Conservation (phyloP, 257 asterid species). For the Haberlea rhodopensis region DNA sequence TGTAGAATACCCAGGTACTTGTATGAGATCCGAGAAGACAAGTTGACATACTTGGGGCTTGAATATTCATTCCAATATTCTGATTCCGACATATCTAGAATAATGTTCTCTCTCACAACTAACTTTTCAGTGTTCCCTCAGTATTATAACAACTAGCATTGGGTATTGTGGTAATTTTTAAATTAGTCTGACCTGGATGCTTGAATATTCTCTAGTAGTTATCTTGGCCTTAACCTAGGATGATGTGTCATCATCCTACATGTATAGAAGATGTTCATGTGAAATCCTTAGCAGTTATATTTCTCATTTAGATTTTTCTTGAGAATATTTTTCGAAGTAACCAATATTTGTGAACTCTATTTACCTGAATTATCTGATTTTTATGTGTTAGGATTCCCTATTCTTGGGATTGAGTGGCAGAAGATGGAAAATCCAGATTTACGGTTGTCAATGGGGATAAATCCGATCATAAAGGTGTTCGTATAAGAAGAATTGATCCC, state of each 20-base stretch:
- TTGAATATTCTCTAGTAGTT: neutral
- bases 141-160: neutral
- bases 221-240: neutral
- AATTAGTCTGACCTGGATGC: neutral
- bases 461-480: slow-evolving; percentile 92
- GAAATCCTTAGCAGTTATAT: too few species aligned
- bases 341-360: too few species aligned
- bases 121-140: neutral
- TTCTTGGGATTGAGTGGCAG: slow-evolving; percentile 96
- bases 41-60: neutral
- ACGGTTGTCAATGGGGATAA: slow-evolving; percentile 81
- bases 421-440: slow-evolving; percentile 97
- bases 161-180: neutral
- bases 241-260: neutral
- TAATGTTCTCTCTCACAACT: neutral
- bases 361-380: slow-evolving; percentile 13
- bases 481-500: slow-evolving; percentile 82
- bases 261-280: neutral
- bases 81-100: slow-evolving; percentile 11
- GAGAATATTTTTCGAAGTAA: too few species aligned
- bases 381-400: slow-evolving; percentile 67
- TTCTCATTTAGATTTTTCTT: neutral
- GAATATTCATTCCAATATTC: slow-evolving; percentile 1
- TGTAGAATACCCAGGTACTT: neutral
- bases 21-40: neutral